These are phyloP conservation scores for Amaranthus palmeri DNA, from an alignment of 148 eudicot genomes.

Conservation along the genomic window DNA sequence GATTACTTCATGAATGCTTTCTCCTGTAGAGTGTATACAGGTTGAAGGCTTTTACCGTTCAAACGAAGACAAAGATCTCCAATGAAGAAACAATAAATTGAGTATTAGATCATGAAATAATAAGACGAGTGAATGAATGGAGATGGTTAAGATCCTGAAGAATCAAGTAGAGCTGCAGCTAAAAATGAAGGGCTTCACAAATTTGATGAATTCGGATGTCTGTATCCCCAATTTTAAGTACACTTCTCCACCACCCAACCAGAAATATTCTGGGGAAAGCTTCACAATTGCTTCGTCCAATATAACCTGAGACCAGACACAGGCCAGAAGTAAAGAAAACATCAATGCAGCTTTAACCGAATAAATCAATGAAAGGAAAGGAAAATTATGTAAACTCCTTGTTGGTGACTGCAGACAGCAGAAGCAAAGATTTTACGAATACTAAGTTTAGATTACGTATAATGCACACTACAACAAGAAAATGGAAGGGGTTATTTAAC, in stretches of 20 bases:
- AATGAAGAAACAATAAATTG: neutral
- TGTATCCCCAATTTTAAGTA: constrained; percentile 80
- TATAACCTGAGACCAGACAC: constrained; percentile 57
- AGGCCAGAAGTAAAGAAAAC: neutral
- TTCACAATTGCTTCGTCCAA: constrained; percentile 89
- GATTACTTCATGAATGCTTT: neutral
- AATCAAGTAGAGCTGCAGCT: constrained; percentile 61
- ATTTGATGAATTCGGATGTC: constrained; percentile 67
- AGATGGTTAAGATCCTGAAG: neutral
- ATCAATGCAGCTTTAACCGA: neutral
- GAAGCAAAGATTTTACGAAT: neutral
- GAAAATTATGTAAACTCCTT: neutral
- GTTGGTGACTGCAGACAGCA: too few species aligned
- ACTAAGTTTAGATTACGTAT: neutral
- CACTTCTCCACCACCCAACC: constrained; percentile 97
- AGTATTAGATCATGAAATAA: neutral
- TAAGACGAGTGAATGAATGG: neutral
- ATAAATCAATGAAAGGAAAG: neutral
- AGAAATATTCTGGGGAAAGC: constrained; percentile 86
- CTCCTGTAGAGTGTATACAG: neutral
- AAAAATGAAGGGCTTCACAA: constrained; percentile 67
- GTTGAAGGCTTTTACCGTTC: neutral
- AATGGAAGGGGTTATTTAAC: neutral
- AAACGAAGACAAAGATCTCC: neutral
- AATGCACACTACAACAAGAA: neutral